Evolutionary conservation across 352 stramenopile species (phyloP).

Genomic region (Aphanomyces astaci): DNA sequence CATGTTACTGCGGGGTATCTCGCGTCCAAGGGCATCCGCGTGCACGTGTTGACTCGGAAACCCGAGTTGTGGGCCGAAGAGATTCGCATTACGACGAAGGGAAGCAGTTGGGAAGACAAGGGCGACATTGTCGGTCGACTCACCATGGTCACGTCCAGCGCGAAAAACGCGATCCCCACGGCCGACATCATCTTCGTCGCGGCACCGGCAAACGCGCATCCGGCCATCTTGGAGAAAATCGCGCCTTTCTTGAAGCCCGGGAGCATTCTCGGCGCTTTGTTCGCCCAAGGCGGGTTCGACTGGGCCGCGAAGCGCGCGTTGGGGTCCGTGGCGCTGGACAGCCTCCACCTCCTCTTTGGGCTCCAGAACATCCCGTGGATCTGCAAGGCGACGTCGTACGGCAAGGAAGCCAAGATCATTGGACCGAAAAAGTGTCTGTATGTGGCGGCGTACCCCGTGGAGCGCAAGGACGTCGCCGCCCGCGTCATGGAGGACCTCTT

Average conservation of each 20-base stretch:
- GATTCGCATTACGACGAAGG: conserved; percentile 71
- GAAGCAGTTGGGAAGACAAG: conserved; percentile 80
- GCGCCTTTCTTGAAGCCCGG: conserved; percentile 82
- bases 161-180: conserved; percentile 77
- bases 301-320: conserved; percentile 87
- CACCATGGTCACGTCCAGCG: conserved; percentile 67
- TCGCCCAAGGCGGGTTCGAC: conserved; percentile 89
- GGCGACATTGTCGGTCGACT: conserved; percentile 67
- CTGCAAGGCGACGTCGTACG: conserved; percentile 67
- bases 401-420: conserved; percentile 84
- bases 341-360: conserved; percentile 64
- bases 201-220: conserved; percentile 83
- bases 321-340: conserved; percentile 34
- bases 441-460: conserved; percentile 85
- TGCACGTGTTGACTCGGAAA: conserved; percentile 76
- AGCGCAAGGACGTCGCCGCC: conserved; percentile 67
- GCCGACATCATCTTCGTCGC: conserved; percentile 86
- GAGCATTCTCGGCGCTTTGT: conserved; percentile 77
- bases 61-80: conserved; percentile 68
- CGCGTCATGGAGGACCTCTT: conserved; percentile 82
- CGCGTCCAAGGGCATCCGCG: conserved; percentile 71
- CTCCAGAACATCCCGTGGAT: conserved; percentile 93
- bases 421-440: conserved; percentile 87
- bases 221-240: conserved; percentile 66
- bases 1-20: conserved; percentile 86